phyloP scores from a whole-genome alignment of 805 yeast species.

The Debaryomyces prosopidis region DNA sequence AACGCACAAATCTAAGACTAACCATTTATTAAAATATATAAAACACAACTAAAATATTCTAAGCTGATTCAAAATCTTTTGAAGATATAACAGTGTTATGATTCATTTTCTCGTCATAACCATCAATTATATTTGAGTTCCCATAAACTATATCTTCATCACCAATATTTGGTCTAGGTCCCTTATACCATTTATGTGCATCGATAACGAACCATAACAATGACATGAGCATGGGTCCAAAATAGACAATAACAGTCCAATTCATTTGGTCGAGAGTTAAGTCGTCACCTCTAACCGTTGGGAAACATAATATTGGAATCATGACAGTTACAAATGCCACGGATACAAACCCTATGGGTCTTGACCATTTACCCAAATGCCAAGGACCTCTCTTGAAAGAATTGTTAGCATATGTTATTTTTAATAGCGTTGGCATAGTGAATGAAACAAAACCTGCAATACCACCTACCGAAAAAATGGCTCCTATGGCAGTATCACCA shows the following conservation, averaged over 20 bases:
- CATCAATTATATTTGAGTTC: slow-evolving; percentile 7
- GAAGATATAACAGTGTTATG: no score
- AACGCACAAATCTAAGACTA: no score
- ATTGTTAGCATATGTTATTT: slow-evolving; percentile 54
- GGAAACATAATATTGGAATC: slow-evolving; percentile 65
- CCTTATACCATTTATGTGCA: slow-evolving; percentile 61
- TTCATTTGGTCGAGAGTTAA: slow-evolving; percentile 50
- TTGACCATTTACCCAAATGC: slow-evolving; percentile 55
- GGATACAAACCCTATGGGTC: slow-evolving; percentile 50
- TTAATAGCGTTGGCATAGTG: slow-evolving; percentile 60
- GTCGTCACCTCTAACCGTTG: slow-evolving; percentile 35
- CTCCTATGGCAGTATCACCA: slow-evolving; percentile 65
- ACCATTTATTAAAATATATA: no score
- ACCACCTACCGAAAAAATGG: slow-evolving; percentile 73
- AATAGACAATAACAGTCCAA: slow-evolving; percentile 64
- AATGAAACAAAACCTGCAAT: slow-evolving; percentile 68
- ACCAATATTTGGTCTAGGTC: slow-evolving; percentile 58
- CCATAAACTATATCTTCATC: slow-evolving; percentile 28
- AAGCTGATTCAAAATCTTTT: background rate
- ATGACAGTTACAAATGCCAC: slow-evolving; percentile 51
- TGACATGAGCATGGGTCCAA: slow-evolving; percentile 58
- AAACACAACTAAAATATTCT: background rate
- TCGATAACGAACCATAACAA: slow-evolving; percentile 49
- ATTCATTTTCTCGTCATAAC: background rate
- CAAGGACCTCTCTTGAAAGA: slow-evolving; percentile 66